Evolutionary conservation across 331 rosid species (phyloP).

Genomic region (Quercus phellos): DNA sequence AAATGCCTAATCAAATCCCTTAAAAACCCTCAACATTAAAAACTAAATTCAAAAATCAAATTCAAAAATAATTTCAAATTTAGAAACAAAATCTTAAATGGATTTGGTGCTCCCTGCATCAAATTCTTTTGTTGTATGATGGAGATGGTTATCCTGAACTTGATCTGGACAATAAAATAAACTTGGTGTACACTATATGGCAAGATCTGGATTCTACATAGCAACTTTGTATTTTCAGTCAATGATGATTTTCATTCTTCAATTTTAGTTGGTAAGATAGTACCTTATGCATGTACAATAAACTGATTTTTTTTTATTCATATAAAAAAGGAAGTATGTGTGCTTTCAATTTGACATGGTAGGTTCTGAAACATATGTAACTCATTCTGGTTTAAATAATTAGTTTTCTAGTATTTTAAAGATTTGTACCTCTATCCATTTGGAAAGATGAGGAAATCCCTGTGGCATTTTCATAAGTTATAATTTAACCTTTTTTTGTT

Average conservation of each 20-base stretch:
- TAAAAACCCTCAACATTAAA: too few species aligned
- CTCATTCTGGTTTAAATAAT: not conserved
- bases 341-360: not conserved
- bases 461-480: conserved; percentile 6
- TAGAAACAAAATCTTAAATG: too few species aligned
- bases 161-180: too few species aligned
- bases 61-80: too few species aligned
- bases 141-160: too few species aligned
- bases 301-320: not conserved
- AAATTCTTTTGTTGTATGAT: not conserved
- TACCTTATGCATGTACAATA: not conserved
- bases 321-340: not conserved
- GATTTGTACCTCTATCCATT: not conserved
- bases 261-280: not conserved
- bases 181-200: too few species aligned
- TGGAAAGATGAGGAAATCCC: conserved; percentile 10
- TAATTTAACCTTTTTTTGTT: conserved; percentile 5
- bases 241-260: not conserved
- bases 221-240: not conserved
- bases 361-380: not conserved
- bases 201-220: not conserved
- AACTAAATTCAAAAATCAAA: too few species aligned
- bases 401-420: not conserved
- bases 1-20: too few species aligned
- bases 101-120: not conserved